phyloP scores from a whole-genome alignment of 2,329 filamentous ascomycete genomes.

The Colletotrichum musicola region DNA sequence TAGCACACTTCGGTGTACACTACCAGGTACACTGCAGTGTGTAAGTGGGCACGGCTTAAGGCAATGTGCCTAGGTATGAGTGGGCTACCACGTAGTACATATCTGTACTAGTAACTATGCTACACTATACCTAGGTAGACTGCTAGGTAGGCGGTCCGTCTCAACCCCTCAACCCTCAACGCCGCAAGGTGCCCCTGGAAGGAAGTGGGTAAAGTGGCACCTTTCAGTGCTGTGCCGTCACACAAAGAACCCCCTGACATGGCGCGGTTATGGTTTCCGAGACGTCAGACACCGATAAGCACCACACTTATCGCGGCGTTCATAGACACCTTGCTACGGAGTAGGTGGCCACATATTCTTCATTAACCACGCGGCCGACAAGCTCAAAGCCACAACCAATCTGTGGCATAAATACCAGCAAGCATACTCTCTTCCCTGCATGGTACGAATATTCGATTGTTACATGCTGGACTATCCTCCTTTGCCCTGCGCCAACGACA shows the following conservation, averaged over 20 bases:
- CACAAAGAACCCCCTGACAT: slow-evolving; percentile 24
- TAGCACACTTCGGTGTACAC: neutral
- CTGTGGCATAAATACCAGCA: neutral
- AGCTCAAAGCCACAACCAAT: neutral
- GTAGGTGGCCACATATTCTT: slow-evolving; percentile 7
- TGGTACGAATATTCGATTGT: too few relatives aligned
- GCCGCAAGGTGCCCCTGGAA: neutral
- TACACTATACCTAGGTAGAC: too few relatives aligned
- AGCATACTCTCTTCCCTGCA: too few relatives aligned
- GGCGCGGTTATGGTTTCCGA: slow-evolving; percentile 6
- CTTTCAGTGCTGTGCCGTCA: slow-evolving; percentile 1
- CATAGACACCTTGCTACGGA: neutral
- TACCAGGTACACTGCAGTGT: too few relatives aligned
- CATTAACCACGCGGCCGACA: neutral
- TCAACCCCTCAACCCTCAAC: neutral
- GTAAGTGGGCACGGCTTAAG: too few relatives aligned
- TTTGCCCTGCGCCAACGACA: neutral
- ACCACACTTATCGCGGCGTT: slow-evolving; percentile 8
- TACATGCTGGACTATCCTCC: too few relatives aligned
- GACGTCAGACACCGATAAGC: slow-evolving; percentile 11
- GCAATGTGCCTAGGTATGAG: too few relatives aligned
- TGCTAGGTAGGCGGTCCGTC: too few relatives aligned
- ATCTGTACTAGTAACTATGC: too few relatives aligned
- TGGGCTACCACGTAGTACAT: too few relatives aligned
- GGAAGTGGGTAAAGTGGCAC: neutral